phyloP scores from a whole-genome alignment of 768 basidiomycete genomes.

The Basidioascus undulatus region DNA sequence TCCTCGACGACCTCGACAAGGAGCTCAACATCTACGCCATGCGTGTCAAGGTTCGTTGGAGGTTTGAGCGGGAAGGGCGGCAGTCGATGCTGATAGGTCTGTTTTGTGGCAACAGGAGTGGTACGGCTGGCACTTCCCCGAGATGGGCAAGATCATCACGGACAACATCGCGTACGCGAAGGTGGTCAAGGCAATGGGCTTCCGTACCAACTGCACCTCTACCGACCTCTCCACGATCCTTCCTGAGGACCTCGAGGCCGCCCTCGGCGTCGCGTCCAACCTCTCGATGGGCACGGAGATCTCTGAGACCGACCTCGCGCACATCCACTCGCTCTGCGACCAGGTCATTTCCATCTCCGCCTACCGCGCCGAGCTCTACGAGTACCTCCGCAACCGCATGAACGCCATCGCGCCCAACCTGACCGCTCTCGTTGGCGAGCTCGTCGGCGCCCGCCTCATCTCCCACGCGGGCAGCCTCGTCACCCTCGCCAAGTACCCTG shows the following conservation, averaged over 20 bases:
- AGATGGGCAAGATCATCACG: slow-evolving; percentile 92
- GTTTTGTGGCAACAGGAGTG: slow-evolving; percentile 94
- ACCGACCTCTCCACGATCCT: slow-evolving; percentile 74
- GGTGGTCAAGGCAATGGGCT: slow-evolving; percentile 77
- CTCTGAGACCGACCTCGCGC: slow-evolving; percentile 82
- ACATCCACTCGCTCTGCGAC: slow-evolving; percentile 90
- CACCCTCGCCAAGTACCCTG: slow-evolving; percentile 25
- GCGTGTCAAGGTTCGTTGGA: slow-evolving; percentile 64
- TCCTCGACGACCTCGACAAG: slow-evolving; percentile 96
- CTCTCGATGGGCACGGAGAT: slow-evolving; percentile 99
- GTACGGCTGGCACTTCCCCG: slow-evolving; percentile 99
- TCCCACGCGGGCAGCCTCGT: slow-evolving; percentile 26
- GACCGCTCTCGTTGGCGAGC: slow-evolving; percentile 58
- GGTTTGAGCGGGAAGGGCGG: background rate
- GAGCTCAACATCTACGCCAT: slow-evolving; percentile 99
- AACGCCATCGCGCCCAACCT: slow-evolving; percentile 91
- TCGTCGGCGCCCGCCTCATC: slow-evolving; percentile 51
- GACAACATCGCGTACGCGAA: slow-evolving; percentile 96
- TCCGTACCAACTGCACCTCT: slow-evolving; percentile 73
- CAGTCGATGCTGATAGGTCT: background rate
- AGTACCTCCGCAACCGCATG: slow-evolving; percentile 96
- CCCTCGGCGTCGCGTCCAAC: slow-evolving; percentile 84
- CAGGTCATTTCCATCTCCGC: slow-evolving; percentile 91
- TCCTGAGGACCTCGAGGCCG: slow-evolving; percentile 88
- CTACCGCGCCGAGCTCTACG: slow-evolving; percentile 82